Evolutionary conservation across 1,284 basidiomycete species (phyloP).

Genomic region (Entoloma clypeatum): DNA sequence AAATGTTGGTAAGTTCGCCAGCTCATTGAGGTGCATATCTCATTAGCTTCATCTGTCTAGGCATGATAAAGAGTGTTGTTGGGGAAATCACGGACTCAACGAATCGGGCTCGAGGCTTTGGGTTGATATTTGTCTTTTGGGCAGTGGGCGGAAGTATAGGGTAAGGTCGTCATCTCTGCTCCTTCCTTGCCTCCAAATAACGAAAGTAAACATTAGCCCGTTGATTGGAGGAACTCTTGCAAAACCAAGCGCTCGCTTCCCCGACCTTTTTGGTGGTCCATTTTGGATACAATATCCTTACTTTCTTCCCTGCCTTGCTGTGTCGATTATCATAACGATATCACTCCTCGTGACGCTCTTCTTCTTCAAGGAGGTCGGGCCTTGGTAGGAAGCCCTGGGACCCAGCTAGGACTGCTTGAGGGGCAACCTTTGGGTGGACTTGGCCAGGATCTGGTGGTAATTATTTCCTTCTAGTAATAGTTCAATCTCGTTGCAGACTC

Average conservation of each 20-base stretch:
- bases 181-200: too few relatives aligned
- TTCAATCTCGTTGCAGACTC: background rate
- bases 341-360: constrained; percentile 41
- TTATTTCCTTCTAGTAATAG: background rate
- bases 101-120: too few relatives aligned
- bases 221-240: constrained; percentile 55
- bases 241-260: constrained; percentile 52
- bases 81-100: too few relatives aligned
- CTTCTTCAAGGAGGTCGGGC: constrained; percentile 58
- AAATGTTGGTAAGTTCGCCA: constrained; percentile 36
- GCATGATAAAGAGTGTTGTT: too few relatives aligned
- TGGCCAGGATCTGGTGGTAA: too few relatives aligned
- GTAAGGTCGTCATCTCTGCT: too few relatives aligned
- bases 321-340: constrained; percentile 41
- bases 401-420: too few relatives aligned
- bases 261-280: constrained; percentile 37
- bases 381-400: constrained; percentile 37
- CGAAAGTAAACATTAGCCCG: constrained; percentile 39
- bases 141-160: too few relatives aligned
- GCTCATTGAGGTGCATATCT: too few relatives aligned
- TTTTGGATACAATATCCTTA: constrained; percentile 58
- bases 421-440: too few relatives aligned
- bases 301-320: constrained; percentile 55
- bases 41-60: too few relatives aligned
- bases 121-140: too few relatives aligned